Evolutionary conservation across 805 yeast species (phyloP).

Genomic region (Kazachstania martiniae): DNA sequence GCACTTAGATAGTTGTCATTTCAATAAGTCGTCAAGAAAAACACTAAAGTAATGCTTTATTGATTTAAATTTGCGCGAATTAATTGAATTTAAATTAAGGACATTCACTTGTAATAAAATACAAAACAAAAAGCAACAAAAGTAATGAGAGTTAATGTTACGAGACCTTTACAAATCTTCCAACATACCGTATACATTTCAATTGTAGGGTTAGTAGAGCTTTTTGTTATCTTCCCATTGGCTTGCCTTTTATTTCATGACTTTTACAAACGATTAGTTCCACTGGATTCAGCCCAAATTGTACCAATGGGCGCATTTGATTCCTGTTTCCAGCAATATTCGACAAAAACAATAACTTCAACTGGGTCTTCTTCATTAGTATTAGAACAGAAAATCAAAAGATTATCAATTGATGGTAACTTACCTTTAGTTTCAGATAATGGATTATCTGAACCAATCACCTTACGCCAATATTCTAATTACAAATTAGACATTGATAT

Average conservation of each 20-base stretch:
- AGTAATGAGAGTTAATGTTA: conserved; percentile 19
- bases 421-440: conserved; percentile 13
- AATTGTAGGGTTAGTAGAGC: conserved; percentile 11
- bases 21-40: not conserved
- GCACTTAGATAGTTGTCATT: not conserved
- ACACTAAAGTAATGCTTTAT: too few species aligned
- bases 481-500: conserved; percentile 20
- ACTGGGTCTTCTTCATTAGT: not conserved
- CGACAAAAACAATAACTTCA: not conserved
- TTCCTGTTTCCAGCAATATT: not conserved
- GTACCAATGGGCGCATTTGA: conserved; percentile 13
- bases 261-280: conserved; percentile 17
- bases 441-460: conserved; percentile 16
- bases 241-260: conserved; percentile 22
- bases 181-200: conserved; percentile 21
- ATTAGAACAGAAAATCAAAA: conserved; percentile 8
- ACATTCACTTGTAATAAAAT: too few species aligned
- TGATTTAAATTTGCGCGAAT: too few species aligned
- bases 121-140: not conserved
- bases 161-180: conserved; percentile 20
- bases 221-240: conserved; percentile 20
- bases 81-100: too few species aligned
- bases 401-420: conserved; percentile 8
- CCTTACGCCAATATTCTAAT: conserved; percentile 13
- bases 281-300: conserved; percentile 20